These are phyloP conservation scores for Ceratobasidium sp. DNA, from an alignment of 1,284 basidiomycete genomes.

Conservation along the genomic window DNA sequence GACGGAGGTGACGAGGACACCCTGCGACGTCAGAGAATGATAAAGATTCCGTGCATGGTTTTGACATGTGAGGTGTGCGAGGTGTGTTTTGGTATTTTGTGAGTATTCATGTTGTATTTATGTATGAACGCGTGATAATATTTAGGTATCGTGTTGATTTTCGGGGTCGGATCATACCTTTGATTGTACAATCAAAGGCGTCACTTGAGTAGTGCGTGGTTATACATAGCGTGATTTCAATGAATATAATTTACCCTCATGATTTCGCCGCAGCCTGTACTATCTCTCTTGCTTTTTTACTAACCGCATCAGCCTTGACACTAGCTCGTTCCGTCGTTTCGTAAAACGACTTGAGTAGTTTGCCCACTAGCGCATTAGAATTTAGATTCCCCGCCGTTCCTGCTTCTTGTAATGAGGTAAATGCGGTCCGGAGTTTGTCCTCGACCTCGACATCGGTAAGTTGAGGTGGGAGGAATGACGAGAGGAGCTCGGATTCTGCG, in stretches of 20 bases:
- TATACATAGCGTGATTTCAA: neutral
- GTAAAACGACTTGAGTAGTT: constrained; percentile 47
- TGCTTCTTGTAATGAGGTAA: constrained; percentile 3
- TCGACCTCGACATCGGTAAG: constrained; percentile 47
- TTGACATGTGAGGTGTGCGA: too few species aligned
- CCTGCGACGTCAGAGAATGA: too few species aligned
- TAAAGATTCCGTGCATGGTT: too few species aligned
- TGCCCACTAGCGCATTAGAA: constrained; percentile 23
- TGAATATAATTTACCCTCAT: neutral
- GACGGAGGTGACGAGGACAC: too few species aligned
- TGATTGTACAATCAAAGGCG: neutral
- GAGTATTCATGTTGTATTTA: too few species aligned
- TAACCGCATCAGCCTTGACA: constrained; percentile 44
- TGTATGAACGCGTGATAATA: too few species aligned
- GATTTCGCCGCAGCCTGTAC: constrained; percentile 23
- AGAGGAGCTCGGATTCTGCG: constrained; percentile 43
- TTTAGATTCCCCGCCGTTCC: neutral
- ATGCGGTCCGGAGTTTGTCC: constrained; percentile 32
- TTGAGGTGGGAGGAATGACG: constrained; percentile 46
- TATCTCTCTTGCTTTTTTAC: constrained; percentile 43
- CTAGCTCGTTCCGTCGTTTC: constrained; percentile 37
- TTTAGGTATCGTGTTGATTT: too few species aligned
- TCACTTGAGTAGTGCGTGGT: neutral
- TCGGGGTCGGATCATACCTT: too few species aligned
- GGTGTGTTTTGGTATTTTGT: too few species aligned